Evolutionary conservation across 345 rosid species (phyloP), one percentile per base, ranked within the genome.

Genomic region (Moringa oleifera): DNA sequence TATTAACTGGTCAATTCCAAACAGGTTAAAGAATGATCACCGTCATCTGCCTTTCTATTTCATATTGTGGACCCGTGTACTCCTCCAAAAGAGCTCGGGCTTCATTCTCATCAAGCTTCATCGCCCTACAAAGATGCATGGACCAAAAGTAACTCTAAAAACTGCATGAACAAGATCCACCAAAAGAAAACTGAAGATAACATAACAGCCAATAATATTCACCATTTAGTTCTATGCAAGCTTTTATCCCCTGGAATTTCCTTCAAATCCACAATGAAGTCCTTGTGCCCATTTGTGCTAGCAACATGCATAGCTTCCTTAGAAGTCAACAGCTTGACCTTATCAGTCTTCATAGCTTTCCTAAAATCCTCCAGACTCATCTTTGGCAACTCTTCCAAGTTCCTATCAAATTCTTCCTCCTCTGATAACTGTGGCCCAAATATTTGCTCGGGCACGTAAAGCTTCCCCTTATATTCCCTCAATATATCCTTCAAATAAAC

Each of bases 181-280:
- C 1, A 41, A 41, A 41, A 23, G 13, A 41, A 15, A 41, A 23
- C 25, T 18, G 63, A 64, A 74, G 54, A 46, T 20, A n/a, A 11
- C 9, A 22, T 13, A 23, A 25, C 13, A 55, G 49, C 21, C 33
- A 21, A 24, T 31, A 50, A 55, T 62, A 31, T 55, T 70, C 70
- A 89, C 98, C 98, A 91, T 87, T 81, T 85, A 21, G 96, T 89
- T 77, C 90, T 82, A 65, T 89, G 98, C 72, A 91, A 78, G 61
- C 80, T 83, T 81, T 84, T 91, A 55, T 77, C 83, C 17, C 98
- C 98, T 0, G 95, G 95, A 67, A 91, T 87, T 17, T 89, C 87
- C 80, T 86, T 81, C 81, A 91, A 85, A 67, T 91, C 86, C 56
- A 91, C 88, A 45, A 87, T 54, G 45, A 89, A 89, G 53, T 87